These are phyloP conservation scores for Scolecobasidium constrictum DNA, from an alignment of 2,329 filamentous ascomycete species.

Conservation along the genomic window DNA sequence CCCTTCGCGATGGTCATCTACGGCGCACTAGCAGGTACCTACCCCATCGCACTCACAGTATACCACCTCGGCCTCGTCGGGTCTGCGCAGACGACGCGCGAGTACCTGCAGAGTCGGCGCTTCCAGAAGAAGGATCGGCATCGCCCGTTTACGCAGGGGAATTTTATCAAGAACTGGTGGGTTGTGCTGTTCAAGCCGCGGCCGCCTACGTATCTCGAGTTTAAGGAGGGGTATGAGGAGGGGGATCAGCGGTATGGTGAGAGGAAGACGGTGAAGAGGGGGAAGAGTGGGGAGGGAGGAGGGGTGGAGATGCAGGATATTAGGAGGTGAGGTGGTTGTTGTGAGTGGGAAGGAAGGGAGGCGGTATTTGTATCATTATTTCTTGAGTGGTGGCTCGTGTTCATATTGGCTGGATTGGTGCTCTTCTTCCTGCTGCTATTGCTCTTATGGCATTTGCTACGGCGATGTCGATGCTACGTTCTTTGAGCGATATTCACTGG, in stretches of 20 bases:
- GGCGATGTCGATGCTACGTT: too few relatives aligned
- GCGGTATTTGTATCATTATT: background rate
- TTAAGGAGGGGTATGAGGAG: conserved; percentile 64
- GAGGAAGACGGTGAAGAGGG: conserved; percentile 17
- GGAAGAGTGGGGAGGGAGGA: background rate
- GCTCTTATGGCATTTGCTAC: too few relatives aligned
- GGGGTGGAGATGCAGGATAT: conserved; percentile 9
- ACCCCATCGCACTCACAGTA: conserved; percentile 70
- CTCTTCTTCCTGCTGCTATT: too few relatives aligned
- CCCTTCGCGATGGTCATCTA: conserved; percentile 87
- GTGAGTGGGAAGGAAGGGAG: background rate
- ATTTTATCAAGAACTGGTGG: conserved; percentile 64
- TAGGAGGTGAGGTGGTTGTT: background rate
- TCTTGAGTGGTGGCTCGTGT: background rate
- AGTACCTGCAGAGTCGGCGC: conserved; percentile 94
- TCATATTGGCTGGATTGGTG: too few relatives aligned
- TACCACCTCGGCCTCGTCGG: conserved; percentile 91
- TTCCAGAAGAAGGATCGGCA: conserved; percentile 88
- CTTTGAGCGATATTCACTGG: too few relatives aligned
- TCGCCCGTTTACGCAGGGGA: conserved; percentile 76
- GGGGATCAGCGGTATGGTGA: conserved; percentile 77
- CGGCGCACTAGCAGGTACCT: conserved; percentile 60
- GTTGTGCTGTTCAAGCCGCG: conserved; percentile 73
- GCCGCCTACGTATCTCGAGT: conserved; percentile 77
- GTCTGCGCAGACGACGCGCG: conserved; percentile 85